Base-by-base conservation (phyloP, 1,284 basidiomycete species). In the Kwoniella shivajii region DNA sequence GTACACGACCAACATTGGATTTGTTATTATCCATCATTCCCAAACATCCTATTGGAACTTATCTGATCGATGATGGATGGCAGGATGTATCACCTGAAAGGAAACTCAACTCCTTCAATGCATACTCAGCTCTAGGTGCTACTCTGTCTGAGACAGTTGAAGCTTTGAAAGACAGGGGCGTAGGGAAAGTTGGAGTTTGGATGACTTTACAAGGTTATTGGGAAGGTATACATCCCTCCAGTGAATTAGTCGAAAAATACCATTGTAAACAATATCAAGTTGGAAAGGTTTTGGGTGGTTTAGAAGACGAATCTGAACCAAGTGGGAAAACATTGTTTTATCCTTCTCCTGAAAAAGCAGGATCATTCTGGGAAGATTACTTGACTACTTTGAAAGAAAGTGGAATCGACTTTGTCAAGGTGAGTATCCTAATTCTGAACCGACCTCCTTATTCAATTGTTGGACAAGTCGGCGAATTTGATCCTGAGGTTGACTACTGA, bases 31-130 rank as follows among this genome's bases (percentile, higher is more conserved):
- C 29, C 18, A 47, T 67, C 20, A 51, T 66, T 14, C 66, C 64
- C 11, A 9, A 37, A 9, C 50, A 66, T 11, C 70, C 70, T 5
- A 63, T 71, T 33, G 61, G 66, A 38, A 62, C 65, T 1, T 72
- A 67, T 55, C 54, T 74, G 20, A 68, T 74, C 31, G 72, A 74
- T 45, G 72, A 71, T 54, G 72, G 72, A n/a, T 74, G 72, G 72
- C 70, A 69, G 49, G 59, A 71, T 49, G 49, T 50, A 37, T 31
- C 52, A 14, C 3, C 24, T 10, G 47, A 38, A 3, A 30, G 47
- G 3, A 27, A 38, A 10, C 57, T 68, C 13, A 18, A 30, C 36
- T 66, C 64, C 6, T 68, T 68, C 50, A 14, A 54, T 13, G 18
- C 46, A 2, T 63, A 50, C 47, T 22, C 37, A 18, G 60, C 55